phyloP scores from a whole-genome alignment of 306 rosid genomes.

The Lagenaria siceraria region DNA sequence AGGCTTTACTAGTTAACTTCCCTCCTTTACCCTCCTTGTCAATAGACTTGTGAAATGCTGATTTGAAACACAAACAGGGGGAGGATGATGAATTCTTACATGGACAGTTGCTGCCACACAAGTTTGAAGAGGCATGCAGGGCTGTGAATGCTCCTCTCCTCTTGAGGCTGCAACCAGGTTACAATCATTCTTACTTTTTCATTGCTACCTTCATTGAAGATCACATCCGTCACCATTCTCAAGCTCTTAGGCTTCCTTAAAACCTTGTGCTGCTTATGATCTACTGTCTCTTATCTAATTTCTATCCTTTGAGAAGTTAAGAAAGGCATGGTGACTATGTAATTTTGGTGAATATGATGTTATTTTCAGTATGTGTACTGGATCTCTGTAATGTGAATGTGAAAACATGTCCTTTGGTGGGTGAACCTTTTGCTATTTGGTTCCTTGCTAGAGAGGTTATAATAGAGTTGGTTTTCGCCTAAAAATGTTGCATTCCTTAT shows the following conservation, averaged over 20 bases:
- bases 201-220: constrained; percentile 84
- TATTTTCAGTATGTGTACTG: neutral
- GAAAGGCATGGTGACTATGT: neutral
- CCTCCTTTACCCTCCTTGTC: neutral
- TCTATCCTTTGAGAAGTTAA: neutral
- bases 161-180: constrained; percentile 65
- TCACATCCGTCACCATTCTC: constrained; percentile 85
- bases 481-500: neutral
- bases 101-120: constrained; percentile 60
- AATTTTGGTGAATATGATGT: neutral
- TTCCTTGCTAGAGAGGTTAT: neutral
- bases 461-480: neutral
- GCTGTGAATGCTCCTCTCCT: constrained; percentile 49
- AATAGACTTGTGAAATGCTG: neutral
- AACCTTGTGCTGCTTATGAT: constrained; percentile 10
- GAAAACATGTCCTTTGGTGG: neutral
- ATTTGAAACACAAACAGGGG: constrained; percentile 36
- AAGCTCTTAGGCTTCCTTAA: constrained; percentile 48
- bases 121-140: constrained; percentile 77
- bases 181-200: constrained; percentile 75
- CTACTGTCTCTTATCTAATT: neutral
- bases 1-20: neutral
- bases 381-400: neutral
- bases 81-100: constrained; percentile 66
- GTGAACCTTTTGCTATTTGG: neutral